These are phyloP conservation scores for Trametes hirsuta DNA, from an alignment of 1,284 basidiomycete species.

Conservation along the genomic window DNA sequence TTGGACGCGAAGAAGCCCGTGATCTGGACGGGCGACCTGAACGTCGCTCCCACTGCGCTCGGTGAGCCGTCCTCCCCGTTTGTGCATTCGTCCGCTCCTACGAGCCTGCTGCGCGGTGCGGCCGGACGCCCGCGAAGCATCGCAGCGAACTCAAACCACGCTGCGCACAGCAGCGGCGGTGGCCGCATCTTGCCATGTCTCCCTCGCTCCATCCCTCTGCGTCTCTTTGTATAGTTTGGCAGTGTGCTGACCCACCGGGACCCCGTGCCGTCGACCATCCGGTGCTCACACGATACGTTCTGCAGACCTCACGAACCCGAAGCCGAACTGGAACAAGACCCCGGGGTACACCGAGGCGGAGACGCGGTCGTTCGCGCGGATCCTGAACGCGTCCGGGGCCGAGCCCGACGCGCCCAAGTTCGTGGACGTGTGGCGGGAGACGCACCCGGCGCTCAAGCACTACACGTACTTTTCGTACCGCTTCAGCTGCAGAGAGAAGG, in stretches of 20 bases:
- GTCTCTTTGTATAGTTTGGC: not conserved
- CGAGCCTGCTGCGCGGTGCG: not conserved
- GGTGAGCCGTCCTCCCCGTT: slow-evolving; percentile 43
- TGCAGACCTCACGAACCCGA: slow-evolving; percentile 67
- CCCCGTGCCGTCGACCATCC: no score
- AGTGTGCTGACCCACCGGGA: not conserved
- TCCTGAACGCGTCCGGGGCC: slow-evolving; percentile 46
- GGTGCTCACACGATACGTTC: no score
- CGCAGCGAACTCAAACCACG: no score
- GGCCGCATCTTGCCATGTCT: no score
- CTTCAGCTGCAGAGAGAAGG: slow-evolving; percentile 80
- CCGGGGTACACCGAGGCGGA: slow-evolving; percentile 83
- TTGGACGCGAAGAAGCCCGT: slow-evolving; percentile 82
- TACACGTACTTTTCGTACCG: slow-evolving; percentile 89
- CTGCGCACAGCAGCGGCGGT: no score
- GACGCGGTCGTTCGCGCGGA: slow-evolving; percentile 68
- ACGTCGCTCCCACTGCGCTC: slow-evolving; percentile 79
- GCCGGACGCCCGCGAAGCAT: not conserved
- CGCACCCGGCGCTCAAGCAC: slow-evolving; percentile 70
- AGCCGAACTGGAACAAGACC: slow-evolving; percentile 79
- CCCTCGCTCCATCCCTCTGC: not conserved
- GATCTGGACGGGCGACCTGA: slow-evolving; percentile 90
- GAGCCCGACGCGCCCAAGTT: slow-evolving; percentile 48
- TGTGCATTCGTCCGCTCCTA: not conserved
- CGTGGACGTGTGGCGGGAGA: slow-evolving; percentile 80